These are phyloP conservation scores for Serpula lacrymans DNA, from an alignment of 768 basidiomycete genomes.

Conservation along the genomic window DNA sequence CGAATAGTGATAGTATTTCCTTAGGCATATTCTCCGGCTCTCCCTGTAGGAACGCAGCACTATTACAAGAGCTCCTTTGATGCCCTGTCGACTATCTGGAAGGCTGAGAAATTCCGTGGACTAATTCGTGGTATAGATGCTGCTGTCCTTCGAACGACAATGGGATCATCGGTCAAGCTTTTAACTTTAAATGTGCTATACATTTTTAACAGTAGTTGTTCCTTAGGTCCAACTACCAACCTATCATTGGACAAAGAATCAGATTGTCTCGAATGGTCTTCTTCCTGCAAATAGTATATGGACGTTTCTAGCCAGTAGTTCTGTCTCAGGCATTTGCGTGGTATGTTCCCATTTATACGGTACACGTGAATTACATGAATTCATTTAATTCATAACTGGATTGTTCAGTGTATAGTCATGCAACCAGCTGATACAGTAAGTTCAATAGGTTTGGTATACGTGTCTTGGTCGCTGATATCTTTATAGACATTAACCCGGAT, in stretches of 20 bases:
- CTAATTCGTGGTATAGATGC: conserved; percentile 90
- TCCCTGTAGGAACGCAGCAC: conserved; percentile 95
- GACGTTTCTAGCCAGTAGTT: conserved; percentile 86
- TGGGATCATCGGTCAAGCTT: conserved; percentile 72
- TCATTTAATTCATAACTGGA: conserved; percentile 7
- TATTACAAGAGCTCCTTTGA: conserved; percentile 82
- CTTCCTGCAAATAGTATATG: conserved; percentile 73
- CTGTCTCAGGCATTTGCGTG: conserved; percentile 88
- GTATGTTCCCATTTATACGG: conserved; percentile 43
- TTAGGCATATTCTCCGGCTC: conserved; percentile 89
- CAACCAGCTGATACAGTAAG: conserved; percentile 88
- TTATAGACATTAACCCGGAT: conserved; percentile 81
- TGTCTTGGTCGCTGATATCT: conserved; percentile 4
- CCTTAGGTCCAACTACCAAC: conserved; percentile 87
- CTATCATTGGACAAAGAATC: conserved; percentile 90
- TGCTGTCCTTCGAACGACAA: conserved; percentile 88
- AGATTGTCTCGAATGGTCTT: conserved; percentile 65
- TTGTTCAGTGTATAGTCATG: conserved; percentile 82
- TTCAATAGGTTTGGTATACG: conserved; percentile 12
- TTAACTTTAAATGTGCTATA: no score
- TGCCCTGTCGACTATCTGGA: conserved; percentile 77
- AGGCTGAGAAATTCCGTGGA: conserved; percentile 74
- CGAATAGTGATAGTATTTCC: neutral
- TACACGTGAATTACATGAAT: neutral
- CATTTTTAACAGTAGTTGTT: conserved; percentile 3